Evolutionary conservation across 164 flowering plant genomes (phyloP).

Genomic region (Magnolia changhungtana): DNA sequence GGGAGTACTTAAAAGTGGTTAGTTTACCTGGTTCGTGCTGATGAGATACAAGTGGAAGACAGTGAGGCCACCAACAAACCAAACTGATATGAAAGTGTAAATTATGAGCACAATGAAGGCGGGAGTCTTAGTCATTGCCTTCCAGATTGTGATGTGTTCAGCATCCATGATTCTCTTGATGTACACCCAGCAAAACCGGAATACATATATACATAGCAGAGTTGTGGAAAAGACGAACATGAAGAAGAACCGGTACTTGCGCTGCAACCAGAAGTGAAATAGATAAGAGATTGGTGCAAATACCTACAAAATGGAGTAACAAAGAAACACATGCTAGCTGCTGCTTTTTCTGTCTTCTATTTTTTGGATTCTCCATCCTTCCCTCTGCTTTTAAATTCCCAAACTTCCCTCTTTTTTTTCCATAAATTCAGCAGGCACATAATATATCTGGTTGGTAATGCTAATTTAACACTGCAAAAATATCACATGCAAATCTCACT

Average conservation of each 20-base stretch:
- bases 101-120: constrained; percentile 74
- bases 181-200: constrained; percentile 89
- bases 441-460: too few relatives aligned
- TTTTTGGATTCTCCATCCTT: too few relatives aligned
- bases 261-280: constrained; percentile 45
- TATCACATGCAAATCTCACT: too few relatives aligned
- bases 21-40: constrained; percentile 73
- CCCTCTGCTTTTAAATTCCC: too few relatives aligned
- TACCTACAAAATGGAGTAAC: not conserved
- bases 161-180: constrained; percentile 59
- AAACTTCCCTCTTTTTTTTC: too few relatives aligned
- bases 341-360: too few relatives aligned
- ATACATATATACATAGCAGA: constrained; percentile 78
- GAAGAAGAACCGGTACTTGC: constrained; percentile 91
- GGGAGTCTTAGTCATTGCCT: constrained; percentile 81
- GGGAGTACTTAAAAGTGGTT: not conserved
- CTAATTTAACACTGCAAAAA: too few relatives aligned
- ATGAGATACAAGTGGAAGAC: constrained; percentile 86
- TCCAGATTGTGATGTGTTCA: constrained; percentile 66
- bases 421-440: too few relatives aligned
- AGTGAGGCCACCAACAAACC: constrained; percentile 96
- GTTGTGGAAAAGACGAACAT: constrained; percentile 92
- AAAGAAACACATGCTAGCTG: too few relatives aligned
- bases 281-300: not conserved
- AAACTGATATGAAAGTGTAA: constrained; percentile 77